Conservation (phyloP, 2,329 filamentous ascomycete species). For the Blastomyces percursus region DNA sequence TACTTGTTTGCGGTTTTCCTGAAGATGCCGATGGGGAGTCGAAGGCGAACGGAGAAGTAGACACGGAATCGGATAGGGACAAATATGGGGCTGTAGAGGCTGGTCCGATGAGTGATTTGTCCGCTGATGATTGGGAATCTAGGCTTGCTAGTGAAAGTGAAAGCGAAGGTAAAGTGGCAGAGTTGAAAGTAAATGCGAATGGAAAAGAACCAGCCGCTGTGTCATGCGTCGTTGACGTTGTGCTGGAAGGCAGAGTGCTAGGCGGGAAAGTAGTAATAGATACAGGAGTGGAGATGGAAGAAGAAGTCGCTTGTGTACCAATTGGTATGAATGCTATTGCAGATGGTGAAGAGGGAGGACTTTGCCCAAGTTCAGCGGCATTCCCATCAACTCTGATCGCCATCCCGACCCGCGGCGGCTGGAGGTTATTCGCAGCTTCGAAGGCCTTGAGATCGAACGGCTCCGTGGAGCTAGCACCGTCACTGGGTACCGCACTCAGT, state of each 20-base stretch:
- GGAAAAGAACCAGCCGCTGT: neutral
- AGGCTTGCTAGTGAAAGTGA: neutral
- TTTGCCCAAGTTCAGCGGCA: neutral
- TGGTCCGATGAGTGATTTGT: neutral
- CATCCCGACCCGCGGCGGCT: neutral
- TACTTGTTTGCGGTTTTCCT: neutral
- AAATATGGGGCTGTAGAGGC: neutral
- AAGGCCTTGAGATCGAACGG: slow-evolving; percentile 3
- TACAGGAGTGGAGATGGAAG: neutral
- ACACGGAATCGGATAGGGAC: neutral
- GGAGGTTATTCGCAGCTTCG: slow-evolving; percentile 3
- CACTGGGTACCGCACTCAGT: neutral
- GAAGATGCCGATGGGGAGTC: neutral
- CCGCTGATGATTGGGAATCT: neutral
- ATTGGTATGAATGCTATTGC: neutral
- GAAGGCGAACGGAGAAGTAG: neutral
- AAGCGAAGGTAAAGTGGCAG: neutral
- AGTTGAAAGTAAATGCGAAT: neutral
- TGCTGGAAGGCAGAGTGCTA: neutral
- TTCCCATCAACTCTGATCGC: slow-evolving; percentile 1
- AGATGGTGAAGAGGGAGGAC: neutral
- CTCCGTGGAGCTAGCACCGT: neutral
- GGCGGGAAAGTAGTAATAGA: neutral
- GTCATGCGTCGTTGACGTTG: neutral
- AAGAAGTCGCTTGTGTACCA: neutral